A percentile compares a stretch with the other conserved stretches of the same genome.
Evolutionary conservation across 352 stramenopile genomes (phyloP).

Genomic region (Globisporangium cylindrosporum): DNA sequence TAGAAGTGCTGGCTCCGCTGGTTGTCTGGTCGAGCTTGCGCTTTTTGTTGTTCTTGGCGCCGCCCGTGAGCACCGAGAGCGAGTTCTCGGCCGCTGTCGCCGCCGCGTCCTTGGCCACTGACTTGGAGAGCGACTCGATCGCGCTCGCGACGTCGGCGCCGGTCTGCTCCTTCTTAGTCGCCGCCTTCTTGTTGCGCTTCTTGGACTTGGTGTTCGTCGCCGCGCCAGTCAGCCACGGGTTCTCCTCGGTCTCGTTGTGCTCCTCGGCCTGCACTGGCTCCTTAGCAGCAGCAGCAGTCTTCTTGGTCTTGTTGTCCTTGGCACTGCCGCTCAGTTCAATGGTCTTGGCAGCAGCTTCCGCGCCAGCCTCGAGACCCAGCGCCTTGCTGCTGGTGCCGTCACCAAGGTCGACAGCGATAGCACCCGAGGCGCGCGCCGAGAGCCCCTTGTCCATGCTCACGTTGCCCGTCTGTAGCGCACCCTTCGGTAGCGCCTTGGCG

Average conservation of each 20-base stretch:
- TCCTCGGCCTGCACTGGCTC: slow-evolving; percentile 18
- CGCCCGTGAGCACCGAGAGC: slow-evolving; percentile 18
- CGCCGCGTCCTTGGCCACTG: slow-evolving; percentile 30
- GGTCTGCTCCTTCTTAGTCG: slow-evolving; percentile 30
- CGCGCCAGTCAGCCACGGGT: slow-evolving; percentile 59
- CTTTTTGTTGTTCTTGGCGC: slow-evolving; percentile 46
- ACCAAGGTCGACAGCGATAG: slow-evolving; percentile 76
- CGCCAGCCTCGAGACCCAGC: slow-evolving; percentile 25
- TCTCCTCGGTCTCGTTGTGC: slow-evolving; percentile 39
- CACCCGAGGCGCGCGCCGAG: slow-evolving; percentile 53
- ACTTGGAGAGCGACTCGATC: slow-evolving; percentile 61
- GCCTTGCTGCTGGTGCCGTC: slow-evolving; percentile 22
- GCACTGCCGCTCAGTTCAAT: slow-evolving; percentile 36
- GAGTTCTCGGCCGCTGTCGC: slow-evolving; percentile 18
- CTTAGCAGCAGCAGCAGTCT: not conserved
- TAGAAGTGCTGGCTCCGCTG: not conserved
- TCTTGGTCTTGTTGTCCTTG: slow-evolving; percentile 11
- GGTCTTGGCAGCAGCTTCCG: slow-evolving; percentile 19
- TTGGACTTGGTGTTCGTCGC: slow-evolving; percentile 48
- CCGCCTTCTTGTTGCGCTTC: slow-evolving; percentile 63
- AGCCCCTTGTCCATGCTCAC: slow-evolving; percentile 77
- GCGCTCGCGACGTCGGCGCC: slow-evolving; percentile 43
- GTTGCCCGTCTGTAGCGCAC: slow-evolving; percentile 49
- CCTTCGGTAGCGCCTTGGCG: slow-evolving; percentile 46
- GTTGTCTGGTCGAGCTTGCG: slow-evolving; percentile 30